Conservation (phyloP, 192 early-diverging fungal species). For the Coemansia sp. region DNA sequence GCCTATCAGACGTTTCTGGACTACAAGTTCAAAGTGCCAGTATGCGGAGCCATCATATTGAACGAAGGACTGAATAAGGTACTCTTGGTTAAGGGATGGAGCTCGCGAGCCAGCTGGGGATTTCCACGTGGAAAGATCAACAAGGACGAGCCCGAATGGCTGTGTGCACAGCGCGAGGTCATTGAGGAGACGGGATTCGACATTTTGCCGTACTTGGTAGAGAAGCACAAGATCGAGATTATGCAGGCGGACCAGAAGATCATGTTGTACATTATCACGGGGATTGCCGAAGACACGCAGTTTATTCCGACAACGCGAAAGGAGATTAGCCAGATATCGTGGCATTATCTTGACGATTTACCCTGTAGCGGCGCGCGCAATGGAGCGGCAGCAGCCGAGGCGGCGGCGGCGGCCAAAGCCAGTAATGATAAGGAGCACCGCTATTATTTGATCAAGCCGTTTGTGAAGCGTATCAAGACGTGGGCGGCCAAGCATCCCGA, state of each 20-base stretch:
- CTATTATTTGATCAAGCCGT: conserved; percentile 74
- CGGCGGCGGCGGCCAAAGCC: conserved; percentile 7
- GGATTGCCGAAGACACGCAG: conserved; percentile 75
- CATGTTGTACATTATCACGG: conserved; percentile 86
- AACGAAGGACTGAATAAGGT: conserved; percentile 74
- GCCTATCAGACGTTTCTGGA: conserved; percentile 93
- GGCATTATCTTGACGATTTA: conserved; percentile 66
- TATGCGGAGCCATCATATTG: conserved; percentile 95
- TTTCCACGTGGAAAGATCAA: conserved; percentile 99
- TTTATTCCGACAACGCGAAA: conserved; percentile 88
- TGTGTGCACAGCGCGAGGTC: conserved; percentile 92
- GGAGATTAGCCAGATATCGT: conserved; percentile 87
- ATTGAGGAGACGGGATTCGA: conserved; percentile 97
- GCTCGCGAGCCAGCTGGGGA: conserved; percentile 87
- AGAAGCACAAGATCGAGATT: conserved; percentile 83
- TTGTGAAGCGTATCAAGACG: conserved; percentile 57
- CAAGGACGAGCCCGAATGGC: conserved; percentile 85
- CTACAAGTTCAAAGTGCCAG: conserved; percentile 95
- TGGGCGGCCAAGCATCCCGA: conserved; percentile 43
- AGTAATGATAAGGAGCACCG: conserved; percentile 52
- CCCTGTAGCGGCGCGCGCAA: conserved; percentile 37
- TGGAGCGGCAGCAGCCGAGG: conserved; percentile 42
- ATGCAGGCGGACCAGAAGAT: conserved; percentile 90
- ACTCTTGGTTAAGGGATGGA: conserved; percentile 94
- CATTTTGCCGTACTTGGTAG: conserved; percentile 63